Evolutionary conservation across 2,329 filamentous ascomycete species (phyloP), one percentile per base, ranked within the genome.

Genomic region (Rosellinia necatrix): DNA sequence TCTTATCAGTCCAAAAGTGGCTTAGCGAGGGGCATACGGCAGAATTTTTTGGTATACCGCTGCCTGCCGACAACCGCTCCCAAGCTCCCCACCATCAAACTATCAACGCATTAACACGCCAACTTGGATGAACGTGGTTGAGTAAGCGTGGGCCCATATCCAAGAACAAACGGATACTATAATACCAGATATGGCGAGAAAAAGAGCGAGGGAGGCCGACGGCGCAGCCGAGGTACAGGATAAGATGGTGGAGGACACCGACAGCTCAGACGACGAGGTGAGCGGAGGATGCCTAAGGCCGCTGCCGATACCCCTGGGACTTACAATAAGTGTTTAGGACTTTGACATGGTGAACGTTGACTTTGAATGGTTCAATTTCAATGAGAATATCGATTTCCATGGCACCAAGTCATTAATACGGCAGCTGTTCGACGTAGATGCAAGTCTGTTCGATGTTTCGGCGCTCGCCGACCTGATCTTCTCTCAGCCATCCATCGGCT

Each of bases 331-430:
- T 1, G 6, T 4, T 32, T 51, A 96, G 90, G 91, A 96, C 68
- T 89, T 92, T 69, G 90, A 96, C 71, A 89, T 93, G 72, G 86
- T 99, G 63, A 88, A 97, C 70, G 92, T 97, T 55, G 93, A 97
- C 64, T 99, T 99, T 69, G 94, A 99, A 78, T 97, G 92, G 90
- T 99, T 97, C 78, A 96, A 97, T 75, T 96, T 93, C 60, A 88
- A 94, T 66, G 81, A 90, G 2, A 85, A 89, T 6, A 82, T 96
- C 66, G 94, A 99, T 74, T 97, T 97, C 74, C 93, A 97, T 75
- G 94, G 94, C 56, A 84, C 96, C 66, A 97, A 97, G 74, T 88
- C 86, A 8, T 85, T 99, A 6, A 76, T 97, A 57, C 89, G 93
- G 58, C 94, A 99, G 74, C 85, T 99, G 37, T 87, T 99, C 72